Evolutionary conservation across 176 grass and related monocot species (phyloP), one percentile per base, ranked within the genome.

Genomic region (Panicum miliaceum): DNA sequence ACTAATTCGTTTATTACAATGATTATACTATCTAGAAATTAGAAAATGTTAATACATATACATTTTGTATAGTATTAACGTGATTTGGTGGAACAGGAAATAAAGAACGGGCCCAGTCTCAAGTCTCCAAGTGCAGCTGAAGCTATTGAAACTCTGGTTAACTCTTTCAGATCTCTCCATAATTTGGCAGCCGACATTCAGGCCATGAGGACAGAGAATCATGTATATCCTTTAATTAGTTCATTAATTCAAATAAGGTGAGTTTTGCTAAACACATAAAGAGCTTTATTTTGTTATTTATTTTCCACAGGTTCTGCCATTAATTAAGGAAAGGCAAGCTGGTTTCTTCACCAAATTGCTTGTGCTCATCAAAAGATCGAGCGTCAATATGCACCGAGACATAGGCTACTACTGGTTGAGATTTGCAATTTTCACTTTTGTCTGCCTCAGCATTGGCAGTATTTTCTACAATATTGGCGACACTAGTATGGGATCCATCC

Each of bases 321-420:
- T 75, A 53, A 60, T 73, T 84, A 80, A 42, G 23, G 4, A 41
- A 73, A 76, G 73, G 5, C 90, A 69, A 26, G 58, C 82, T 27
- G 54, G 77, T 1, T 92, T 88, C 42, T 48, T 66, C 7, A 88
- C 78, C 35, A 87, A 79, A 63, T 79, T 65, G 4, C 7, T 75
- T 61, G 82, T 88, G 4, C 73, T 92, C 26, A 92, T 73, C 12
- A 83, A 69, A 52, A 88, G 90, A 85, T 88, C 90, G 4, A 63
- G 75, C 12, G 15, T 79, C 12, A 88, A 88, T n/a, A 92, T 92
- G 86, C 77, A 82, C 19, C 82, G 86, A 82, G 90, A 92, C 11
- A 40, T 78, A 46, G 86, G 86, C 27, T 92, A 92, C 58, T 88
- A 92, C 42, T 88, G 86, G 90, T 46, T 92, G 34, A 60, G 90